A percentile compares a stretch with the other conserved stretches of the same genome.
Conservation (phyloP, 2,329 filamentous ascomycete genomes). For the Pyrenophora seminiperda region DNA sequence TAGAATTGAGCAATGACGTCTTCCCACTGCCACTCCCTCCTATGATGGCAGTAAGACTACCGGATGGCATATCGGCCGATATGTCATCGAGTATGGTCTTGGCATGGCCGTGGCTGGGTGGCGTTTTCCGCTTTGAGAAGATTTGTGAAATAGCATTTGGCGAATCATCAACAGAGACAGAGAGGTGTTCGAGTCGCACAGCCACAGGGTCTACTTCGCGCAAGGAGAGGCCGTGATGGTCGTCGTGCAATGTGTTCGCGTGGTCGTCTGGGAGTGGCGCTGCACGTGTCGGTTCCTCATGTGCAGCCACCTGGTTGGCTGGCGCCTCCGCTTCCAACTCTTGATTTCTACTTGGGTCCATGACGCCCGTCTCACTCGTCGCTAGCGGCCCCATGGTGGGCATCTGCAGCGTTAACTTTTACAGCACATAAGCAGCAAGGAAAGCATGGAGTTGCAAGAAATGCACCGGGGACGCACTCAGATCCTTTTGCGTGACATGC, state of each 20-base stretch:
- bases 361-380: slow-evolving; percentile 15
- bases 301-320: slow-evolving; percentile 1
- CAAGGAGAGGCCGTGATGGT: slow-evolving; percentile 44
- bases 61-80: slow-evolving; percentile 66
- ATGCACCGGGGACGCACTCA: not conserved
- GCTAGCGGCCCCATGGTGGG: slow-evolving; percentile 22
- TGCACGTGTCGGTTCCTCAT: slow-evolving; percentile 7
- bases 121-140: slow-evolving; percentile 36
- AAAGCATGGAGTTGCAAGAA: not conserved
- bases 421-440: no score
- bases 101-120: slow-evolving; percentile 31
- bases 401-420: not conserved
- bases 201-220: slow-evolving; percentile 62
- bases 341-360: not conserved
- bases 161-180: slow-evolving; percentile 63
- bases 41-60: slow-evolving; percentile 75
- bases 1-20: slow-evolving; percentile 63
- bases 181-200: slow-evolving; percentile 60
- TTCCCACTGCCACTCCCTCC: slow-evolving; percentile 77
- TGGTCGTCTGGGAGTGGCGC: slow-evolving; percentile 19
- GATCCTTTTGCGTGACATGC: slow-evolving; percentile 4
- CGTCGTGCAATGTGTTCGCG: slow-evolving; percentile 29
- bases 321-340: slow-evolving; percentile 3
- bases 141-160: slow-evolving; percentile 45
- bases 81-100: slow-evolving; percentile 66